These are phyloP conservation scores for Clarireedia monteithiana DNA, from an alignment of 2,329 filamentous ascomycete species.

Conservation along the genomic window DNA sequence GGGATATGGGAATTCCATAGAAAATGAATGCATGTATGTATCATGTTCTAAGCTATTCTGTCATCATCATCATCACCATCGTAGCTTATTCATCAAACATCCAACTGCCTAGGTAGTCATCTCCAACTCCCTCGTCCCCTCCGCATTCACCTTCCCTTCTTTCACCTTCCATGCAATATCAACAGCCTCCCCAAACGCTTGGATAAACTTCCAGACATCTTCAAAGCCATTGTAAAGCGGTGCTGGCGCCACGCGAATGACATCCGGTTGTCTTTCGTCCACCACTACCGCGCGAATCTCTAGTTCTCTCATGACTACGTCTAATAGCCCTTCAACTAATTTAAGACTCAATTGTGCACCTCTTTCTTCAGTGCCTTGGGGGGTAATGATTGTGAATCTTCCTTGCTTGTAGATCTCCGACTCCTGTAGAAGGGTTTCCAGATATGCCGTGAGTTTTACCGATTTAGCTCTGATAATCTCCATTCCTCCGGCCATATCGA, in stretches of 20 bases:
- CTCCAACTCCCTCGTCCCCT: conserved; percentile 7
- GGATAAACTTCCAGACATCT: conserved; percentile 55
- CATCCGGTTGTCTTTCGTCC: conserved; percentile 68
- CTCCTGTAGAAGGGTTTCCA: conserved; percentile 50
- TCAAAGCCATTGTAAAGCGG: conserved; percentile 67
- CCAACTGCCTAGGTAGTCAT: background rate
- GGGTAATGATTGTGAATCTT: conserved; percentile 56
- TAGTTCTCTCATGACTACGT: conserved; percentile 52
- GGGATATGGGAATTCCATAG: too few species aligned
- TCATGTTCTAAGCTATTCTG: too few species aligned
- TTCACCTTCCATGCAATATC: conserved; percentile 20
- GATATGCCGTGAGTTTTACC: conserved; percentile 56
- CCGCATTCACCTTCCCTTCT: background rate
- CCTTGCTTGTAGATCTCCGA: conserved; percentile 26
- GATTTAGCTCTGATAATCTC: conserved; percentile 56
- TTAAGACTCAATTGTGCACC: conserved; percentile 67
- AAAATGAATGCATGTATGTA: too few species aligned
- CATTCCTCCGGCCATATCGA: conserved; percentile 56
- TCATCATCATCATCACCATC: background rate
- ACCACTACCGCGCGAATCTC: conserved; percentile 58
- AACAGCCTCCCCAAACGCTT: conserved; percentile 33
- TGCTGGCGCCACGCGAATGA: conserved; percentile 65
- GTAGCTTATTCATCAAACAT: background rate
- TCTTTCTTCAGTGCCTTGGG: conserved; percentile 51
- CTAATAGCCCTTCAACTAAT: conserved; percentile 52